Evolutionary conservation across 495 filamentous ascomycete genomes (phyloP).

Genomic region (Penicillium bialowiezense): DNA sequence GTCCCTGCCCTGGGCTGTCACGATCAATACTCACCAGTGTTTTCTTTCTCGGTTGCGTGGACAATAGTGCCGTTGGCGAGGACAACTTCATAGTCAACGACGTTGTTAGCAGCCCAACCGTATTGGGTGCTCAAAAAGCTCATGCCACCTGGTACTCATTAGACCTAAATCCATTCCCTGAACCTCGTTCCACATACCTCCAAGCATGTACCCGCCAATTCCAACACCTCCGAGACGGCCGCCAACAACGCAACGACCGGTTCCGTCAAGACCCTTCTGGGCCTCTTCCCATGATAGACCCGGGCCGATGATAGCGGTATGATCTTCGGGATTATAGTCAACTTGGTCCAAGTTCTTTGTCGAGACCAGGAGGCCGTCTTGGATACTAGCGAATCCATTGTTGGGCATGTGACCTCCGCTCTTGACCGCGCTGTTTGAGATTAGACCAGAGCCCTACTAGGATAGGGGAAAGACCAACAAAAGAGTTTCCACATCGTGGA

Average conservation of each 20-base stretch:
- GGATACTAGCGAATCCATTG: slow-evolving; percentile 42
- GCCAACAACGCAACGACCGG: slow-evolving; percentile 35
- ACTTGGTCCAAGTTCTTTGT: slow-evolving; percentile 38
- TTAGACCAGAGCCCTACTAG: neutral
- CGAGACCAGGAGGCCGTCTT: slow-evolving; percentile 38
- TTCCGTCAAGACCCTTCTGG: slow-evolving; percentile 32
- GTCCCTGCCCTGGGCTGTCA: neutral
- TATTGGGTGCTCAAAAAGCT: slow-evolving; percentile 55
- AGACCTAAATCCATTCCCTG: neutral
- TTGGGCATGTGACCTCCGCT: slow-evolving; percentile 47
- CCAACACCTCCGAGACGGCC: slow-evolving; percentile 39
- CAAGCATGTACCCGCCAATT: slow-evolving; percentile 42
- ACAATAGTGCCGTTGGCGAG: slow-evolving; percentile 53
- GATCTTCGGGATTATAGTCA: slow-evolving; percentile 29
- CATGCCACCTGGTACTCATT: slow-evolving; percentile 32
- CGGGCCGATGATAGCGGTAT: slow-evolving; percentile 40
- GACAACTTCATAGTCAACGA: slow-evolving; percentile 54
- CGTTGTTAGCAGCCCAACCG: slow-evolving; percentile 55
- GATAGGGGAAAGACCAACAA: slow-evolving; percentile 14
- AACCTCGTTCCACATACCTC: slow-evolving; percentile 26
- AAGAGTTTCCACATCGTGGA: slow-evolving; percentile 33
- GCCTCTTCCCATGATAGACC: slow-evolving; percentile 40
- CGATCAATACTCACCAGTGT: slow-evolving; percentile 31
- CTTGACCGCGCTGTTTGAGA: slow-evolving; percentile 26
- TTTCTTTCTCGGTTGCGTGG: slow-evolving; percentile 38